Evolutionary conservation across 2,329 filamentous ascomycete species (phyloP), one percentile per base, ranked within the genome.

Genomic region (Acrocalymma vagum): DNA sequence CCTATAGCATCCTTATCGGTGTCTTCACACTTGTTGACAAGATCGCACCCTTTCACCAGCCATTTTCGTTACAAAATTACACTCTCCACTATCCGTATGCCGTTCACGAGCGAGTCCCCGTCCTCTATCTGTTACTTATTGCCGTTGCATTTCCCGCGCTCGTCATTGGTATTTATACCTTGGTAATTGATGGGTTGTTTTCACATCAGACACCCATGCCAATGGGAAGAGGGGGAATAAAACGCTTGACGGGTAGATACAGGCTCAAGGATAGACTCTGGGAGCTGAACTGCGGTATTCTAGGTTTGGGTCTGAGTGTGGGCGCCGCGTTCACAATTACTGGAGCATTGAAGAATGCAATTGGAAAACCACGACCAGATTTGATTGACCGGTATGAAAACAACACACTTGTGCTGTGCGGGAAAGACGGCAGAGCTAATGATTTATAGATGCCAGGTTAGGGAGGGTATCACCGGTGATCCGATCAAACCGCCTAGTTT

Each of bases 201-300:
- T 82, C 79, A 13, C 78, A 82, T 53, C 65, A 71, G 32, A 53
- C 60, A 3, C 29, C 62, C 11, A 70, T 69, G 36, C 58, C 63
- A 2, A 21, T 50, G 10, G 35, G 47, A 4, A 52, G 60, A 9
- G 34, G 51, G 14, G 62, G 65, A 4, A 43, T 66, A 38, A 65
- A 67, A 53, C 62, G 63, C 21, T 48, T 71, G 30, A 69, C 74
- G 0, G 76, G 72, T 29, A 58, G 71, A 36, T 81, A 82, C 55
- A 70, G 75, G 25, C 73, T 79, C 53, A 78, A 78, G 55, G 78
- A 82, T 51, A 71, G 80, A 14, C 58, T 83, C n/a, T 84, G 81
- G 81, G 80, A 84, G 62, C 67, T 83, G 55, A 84, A 84, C 54
- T 83, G 80, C 52, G 81, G 81, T 3, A 73, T 83, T 9, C 59